Conservation (phyloP, 805 yeast genomes). For the Scheffersomyces coipomensis region DNA sequence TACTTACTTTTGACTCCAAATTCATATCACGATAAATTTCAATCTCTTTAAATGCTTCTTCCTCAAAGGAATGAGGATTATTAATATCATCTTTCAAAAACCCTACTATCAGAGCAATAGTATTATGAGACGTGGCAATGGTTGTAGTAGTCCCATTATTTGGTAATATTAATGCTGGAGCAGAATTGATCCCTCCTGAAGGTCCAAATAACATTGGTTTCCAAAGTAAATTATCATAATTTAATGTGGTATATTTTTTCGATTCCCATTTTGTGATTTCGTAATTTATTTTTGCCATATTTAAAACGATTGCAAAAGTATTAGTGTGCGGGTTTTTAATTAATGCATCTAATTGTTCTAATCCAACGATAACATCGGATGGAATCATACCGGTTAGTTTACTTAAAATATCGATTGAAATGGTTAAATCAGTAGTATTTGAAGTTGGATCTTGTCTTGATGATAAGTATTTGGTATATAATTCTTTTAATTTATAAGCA, state of each 20-base stretch:
- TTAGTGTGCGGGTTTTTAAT: constrained; percentile 43
- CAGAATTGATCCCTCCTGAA: constrained; percentile 77
- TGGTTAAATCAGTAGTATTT: constrained; percentile 6
- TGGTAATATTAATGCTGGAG: constrained; percentile 36
- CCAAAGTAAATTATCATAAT: constrained; percentile 64
- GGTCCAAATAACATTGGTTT: constrained; percentile 83
- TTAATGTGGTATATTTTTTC: constrained; percentile 52
- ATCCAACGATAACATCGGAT: constrained; percentile 82
- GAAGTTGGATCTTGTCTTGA: neutral
- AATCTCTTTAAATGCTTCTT: constrained; percentile 51
- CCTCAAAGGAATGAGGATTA: constrained; percentile 61
- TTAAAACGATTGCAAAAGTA: constrained; percentile 53
- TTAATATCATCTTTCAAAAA: constrained; percentile 68
- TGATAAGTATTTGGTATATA: constrained; percentile 19
- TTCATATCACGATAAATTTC: constrained; percentile 18
- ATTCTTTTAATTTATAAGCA: constrained; percentile 42
- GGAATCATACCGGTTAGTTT: constrained; percentile 80
- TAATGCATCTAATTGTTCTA: constrained; percentile 73
- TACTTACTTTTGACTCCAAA: too few relatives aligned
- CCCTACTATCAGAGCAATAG: constrained; percentile 55
- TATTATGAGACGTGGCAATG: constrained; percentile 33
- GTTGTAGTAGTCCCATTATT: constrained; percentile 4
- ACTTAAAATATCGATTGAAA: constrained; percentile 63
- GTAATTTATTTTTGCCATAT: constrained; percentile 40
- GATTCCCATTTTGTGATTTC: constrained; percentile 50